Evolutionary conservation across 495 filamentous ascomycete genomes (phyloP).

Genomic region (Chaetomium cochliodes): DNA sequence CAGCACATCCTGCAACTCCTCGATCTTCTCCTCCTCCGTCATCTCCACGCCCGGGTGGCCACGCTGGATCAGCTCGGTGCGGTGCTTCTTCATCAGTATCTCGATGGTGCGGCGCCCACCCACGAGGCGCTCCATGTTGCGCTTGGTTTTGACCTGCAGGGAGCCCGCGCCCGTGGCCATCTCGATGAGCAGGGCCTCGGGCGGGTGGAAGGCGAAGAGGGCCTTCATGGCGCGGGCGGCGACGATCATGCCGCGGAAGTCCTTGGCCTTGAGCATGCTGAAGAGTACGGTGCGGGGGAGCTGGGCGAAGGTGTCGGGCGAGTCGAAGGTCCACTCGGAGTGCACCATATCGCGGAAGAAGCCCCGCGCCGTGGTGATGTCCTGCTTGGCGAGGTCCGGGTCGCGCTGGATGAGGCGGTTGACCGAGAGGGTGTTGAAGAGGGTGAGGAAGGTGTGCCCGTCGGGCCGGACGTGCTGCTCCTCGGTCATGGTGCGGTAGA

Average conservation of each 20-base stretch:
- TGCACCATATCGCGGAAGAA: slow-evolving; percentile 64
- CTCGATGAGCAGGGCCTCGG: slow-evolving; percentile 45
- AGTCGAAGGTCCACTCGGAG: slow-evolving; percentile 36
- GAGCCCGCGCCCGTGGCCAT: slow-evolving; percentile 40
- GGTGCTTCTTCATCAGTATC: slow-evolving; percentile 26
- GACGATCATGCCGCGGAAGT: slow-evolving; percentile 57
- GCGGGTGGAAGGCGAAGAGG: slow-evolving; percentile 52
- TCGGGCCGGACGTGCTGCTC: slow-evolving; percentile 54
- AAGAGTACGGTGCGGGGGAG: slow-evolving; percentile 47
- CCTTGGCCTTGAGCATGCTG: slow-evolving; percentile 45
- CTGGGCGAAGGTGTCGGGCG: slow-evolving; percentile 33
- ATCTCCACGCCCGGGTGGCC: slow-evolving; percentile 28
- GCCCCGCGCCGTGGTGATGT: slow-evolving; percentile 51
- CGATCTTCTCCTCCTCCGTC: slow-evolving; percentile 28
- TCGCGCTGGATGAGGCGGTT: slow-evolving; percentile 45
- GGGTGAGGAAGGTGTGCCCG: slow-evolving; percentile 65
- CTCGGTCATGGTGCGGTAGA: slow-evolving; percentile 49
- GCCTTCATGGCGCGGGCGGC: slow-evolving; percentile 57
- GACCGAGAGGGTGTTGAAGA: slow-evolving; percentile 56
- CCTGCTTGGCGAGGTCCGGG: slow-evolving; percentile 43
- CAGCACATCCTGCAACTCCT: slow-evolving; percentile 32
- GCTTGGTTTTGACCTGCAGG: slow-evolving; percentile 37
- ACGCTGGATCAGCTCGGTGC: slow-evolving; percentile 20
- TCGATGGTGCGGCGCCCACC: slow-evolving; percentile 37
- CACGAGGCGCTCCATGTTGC: slow-evolving; percentile 37